These are phyloP conservation scores for Boletus mariae DNA, from an alignment of 1,284 basidiomycete species.

Conservation along the genomic window DNA sequence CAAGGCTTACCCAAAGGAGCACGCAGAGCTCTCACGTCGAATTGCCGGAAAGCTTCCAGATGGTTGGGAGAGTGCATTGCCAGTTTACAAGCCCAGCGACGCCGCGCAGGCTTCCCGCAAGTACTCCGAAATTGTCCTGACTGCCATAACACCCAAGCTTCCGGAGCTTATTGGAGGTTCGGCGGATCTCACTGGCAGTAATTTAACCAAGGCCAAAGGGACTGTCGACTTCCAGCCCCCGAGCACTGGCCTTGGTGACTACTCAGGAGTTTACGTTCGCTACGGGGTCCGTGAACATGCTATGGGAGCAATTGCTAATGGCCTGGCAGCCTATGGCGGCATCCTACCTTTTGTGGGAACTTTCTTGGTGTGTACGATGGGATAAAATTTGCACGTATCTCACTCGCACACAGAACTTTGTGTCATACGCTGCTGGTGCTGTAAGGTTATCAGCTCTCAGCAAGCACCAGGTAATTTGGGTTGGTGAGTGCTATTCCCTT, in stretches of 20 bases:
- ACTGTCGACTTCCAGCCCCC: constrained; percentile 91
- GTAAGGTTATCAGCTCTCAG: constrained; percentile 89
- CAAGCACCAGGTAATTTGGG: constrained; percentile 89
- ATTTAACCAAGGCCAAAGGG: constrained; percentile 83
- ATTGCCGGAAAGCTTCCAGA: constrained; percentile 80
- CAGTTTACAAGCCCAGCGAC: constrained; percentile 79
- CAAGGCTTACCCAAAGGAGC: constrained; percentile 78
- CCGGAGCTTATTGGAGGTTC: constrained; percentile 90
- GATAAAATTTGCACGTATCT: constrained; percentile 4
- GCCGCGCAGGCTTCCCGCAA: constrained; percentile 89
- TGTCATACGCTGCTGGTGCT: constrained; percentile 90
- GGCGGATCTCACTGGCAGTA: constrained; percentile 90
- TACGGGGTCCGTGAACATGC: constrained; percentile 97
- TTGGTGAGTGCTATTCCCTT: constrained; percentile 52
- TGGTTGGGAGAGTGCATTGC: constrained; percentile 85
- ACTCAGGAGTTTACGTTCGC: constrained; percentile 87
- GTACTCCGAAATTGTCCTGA: constrained; percentile 87
- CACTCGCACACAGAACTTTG: constrained; percentile 70
- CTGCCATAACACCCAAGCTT: constrained; percentile 68
- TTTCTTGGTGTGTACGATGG: constrained; percentile 60
- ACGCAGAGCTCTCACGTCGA: constrained; percentile 83
- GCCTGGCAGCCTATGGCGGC: constrained; percentile 81
- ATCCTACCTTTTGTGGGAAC: constrained; percentile 86
- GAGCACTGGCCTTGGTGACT: constrained; percentile 79
- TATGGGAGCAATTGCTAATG: constrained; percentile 95